Base-by-base conservation (phyloP, 352 stramenopile genomes). In the Pythium volutum region DNA sequence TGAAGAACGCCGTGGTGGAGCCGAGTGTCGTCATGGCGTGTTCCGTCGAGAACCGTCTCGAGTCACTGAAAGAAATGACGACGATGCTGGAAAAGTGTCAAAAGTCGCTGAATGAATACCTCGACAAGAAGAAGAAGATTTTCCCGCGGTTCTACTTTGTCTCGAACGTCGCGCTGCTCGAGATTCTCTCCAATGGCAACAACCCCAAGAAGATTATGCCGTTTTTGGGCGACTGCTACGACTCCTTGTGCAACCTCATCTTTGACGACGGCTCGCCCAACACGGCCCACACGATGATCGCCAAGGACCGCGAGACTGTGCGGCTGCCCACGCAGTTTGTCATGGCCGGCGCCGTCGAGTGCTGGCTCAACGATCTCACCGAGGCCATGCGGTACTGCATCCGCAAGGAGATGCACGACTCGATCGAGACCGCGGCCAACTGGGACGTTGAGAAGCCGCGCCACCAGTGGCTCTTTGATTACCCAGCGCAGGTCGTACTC, bases 171-270 rank as follows among this genome's bases (percentile, higher is more conserved):
- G 84, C 87, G 39, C 67, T 95, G 47, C 67, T 95, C 15, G 87
- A 95, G 64, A 95, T 95, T 48, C 58, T 95, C 2, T 93, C 79
- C 9, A 95, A 95, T n/a, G 87, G 87, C 42, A 95, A 95, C 65
- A 98, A 98, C 62, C 96, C 97, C 2, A 96, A 96, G 63, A 98
- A 98, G 73, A 98, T 99, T 74, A 97, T 98, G 88, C 91, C 91
- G 16, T 98, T 98, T 67, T 76, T 99, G 9, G 90, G 93, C 15
- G 95, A 98, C 73, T 99, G 97, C 77, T 99, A 98, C 62, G 97
- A 98, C 72, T 97, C 96, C 15, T 73, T 99, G 4, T 96, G 79
- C 26, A 76, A 96, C 52, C 64, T 93, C 14, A 67, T 87, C 25
- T 96, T 94, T 26, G 81, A 93, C 26, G 84, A 94, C 22, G 79